phyloP scores from a whole-genome alignment of 2,329 filamentous ascomycete species.

The Pseudogymnoascus sp. region DNA sequence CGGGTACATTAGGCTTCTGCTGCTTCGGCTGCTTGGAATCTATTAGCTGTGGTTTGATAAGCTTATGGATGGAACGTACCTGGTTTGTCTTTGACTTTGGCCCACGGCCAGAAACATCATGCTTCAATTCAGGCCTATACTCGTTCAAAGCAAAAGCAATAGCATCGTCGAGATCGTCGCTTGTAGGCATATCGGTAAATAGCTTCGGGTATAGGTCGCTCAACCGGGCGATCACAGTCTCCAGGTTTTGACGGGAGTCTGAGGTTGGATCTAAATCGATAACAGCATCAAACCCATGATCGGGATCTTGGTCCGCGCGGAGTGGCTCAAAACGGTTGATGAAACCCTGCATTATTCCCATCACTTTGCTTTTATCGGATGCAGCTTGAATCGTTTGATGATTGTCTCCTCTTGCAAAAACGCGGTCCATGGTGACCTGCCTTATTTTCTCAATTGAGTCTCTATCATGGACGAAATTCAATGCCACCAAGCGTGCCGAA shows the following conservation, averaged over 20 bases:
- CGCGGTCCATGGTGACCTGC: constrained; percentile 66
- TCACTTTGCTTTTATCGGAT: constrained; percentile 64
- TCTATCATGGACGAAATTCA: constrained; percentile 78
- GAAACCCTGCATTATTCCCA: constrained; percentile 93
- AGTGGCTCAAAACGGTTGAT: constrained; percentile 76
- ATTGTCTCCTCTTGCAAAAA: constrained; percentile 83
- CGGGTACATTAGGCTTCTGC: constrained; percentile 26
- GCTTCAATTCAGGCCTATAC: constrained; percentile 69
- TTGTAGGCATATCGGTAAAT: constrained; percentile 61
- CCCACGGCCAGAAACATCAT: constrained; percentile 60
- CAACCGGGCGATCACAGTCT: constrained; percentile 65
- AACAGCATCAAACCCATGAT: constrained; percentile 72
- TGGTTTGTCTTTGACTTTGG: constrained; percentile 32
- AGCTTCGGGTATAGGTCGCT: constrained; percentile 73
- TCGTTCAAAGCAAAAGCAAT: constrained; percentile 67
- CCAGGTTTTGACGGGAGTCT: constrained; percentile 79
- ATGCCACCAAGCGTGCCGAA: constrained; percentile 67
- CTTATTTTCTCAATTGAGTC: constrained; percentile 64
- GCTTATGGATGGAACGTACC: constrained; percentile 20
- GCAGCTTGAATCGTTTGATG: constrained; percentile 95
- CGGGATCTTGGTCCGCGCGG: constrained; percentile 59
- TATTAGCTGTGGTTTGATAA: constrained; percentile 13
- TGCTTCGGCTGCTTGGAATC: constrained; percentile 21
- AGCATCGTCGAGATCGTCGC: constrained; percentile 70
- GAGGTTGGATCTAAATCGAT: constrained; percentile 76